Percentiles rank a stretch among this genome's conserved stretches.
Evolutionary conservation across 257 asterid species (phyloP).

Genomic region (Leptodermis oblonga): DNA sequence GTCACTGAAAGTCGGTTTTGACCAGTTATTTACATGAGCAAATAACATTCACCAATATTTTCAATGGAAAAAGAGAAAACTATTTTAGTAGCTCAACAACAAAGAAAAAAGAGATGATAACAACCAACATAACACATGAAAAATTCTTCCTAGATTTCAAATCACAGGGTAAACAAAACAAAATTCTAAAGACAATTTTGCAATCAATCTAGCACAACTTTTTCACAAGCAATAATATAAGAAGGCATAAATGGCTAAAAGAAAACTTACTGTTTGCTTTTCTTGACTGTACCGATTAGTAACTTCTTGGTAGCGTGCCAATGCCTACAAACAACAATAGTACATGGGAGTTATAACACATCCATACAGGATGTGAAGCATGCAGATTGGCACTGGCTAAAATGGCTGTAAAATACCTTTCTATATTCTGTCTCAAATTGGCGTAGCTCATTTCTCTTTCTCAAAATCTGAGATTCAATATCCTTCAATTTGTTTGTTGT

Average conservation of each 20-base stretch:
- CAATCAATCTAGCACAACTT: neutral
- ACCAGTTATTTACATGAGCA: neutral
- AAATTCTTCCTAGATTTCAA: neutral
- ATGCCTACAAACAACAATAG: constrained; percentile 53
- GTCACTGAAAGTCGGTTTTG: neutral
- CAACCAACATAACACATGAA: neutral
- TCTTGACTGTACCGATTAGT: constrained; percentile 88
- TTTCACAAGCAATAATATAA: neutral
- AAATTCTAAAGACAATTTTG: neutral
- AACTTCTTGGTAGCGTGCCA: constrained; percentile 97
- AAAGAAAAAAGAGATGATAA: neutral
- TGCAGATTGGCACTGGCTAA: neutral
- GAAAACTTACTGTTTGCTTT: constrained; percentile 77
- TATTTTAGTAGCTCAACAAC: neutral
- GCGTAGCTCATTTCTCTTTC: constrained; percentile 91
- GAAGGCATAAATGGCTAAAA: neutral
- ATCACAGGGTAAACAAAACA: too few species aligned
- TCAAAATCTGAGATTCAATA: constrained; percentile 84
- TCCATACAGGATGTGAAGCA: neutral
- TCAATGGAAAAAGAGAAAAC: neutral
- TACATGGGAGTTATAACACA: neutral
- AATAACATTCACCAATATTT: neutral
- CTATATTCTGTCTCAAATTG: constrained; percentile 97
- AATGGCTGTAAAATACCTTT: constrained; percentile 45
- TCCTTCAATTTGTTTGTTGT: constrained; percentile 80